Conservation (phyloP, 129 eudicot genomes). For the Tagetes erecta region DNA sequence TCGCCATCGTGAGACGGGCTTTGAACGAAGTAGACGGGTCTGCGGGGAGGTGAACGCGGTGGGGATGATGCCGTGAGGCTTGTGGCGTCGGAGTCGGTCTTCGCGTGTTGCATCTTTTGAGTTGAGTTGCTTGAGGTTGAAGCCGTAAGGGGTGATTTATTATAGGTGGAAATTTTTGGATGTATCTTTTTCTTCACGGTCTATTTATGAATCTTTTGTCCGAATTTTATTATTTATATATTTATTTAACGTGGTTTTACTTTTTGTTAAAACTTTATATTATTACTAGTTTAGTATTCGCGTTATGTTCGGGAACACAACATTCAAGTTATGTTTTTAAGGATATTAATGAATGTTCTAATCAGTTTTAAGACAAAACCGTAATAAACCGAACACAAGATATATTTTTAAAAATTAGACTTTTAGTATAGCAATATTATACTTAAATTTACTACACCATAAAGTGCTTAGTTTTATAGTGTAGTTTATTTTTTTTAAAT, state of each 20-base stretch:
- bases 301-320: too few species aligned
- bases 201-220: not conserved
- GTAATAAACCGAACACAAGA: too few species aligned
- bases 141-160: conserved; percentile 8
- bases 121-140: not conserved
- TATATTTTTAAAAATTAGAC: too few species aligned
- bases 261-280: not conserved
- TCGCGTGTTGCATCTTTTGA: conserved; percentile 48
- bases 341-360: too few species aligned
- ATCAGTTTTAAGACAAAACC: too few species aligned
- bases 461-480: too few species aligned
- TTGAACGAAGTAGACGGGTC: conserved; percentile 94
- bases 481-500: too few species aligned
- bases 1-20: conserved; percentile 91
- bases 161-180: not conserved
- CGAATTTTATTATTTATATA: too few species aligned
- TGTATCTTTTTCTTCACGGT: not conserved
- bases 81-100: conserved; percentile 95
- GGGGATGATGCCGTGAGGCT: conserved; percentile 90
- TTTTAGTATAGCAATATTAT: too few species aligned
- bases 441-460: too few species aligned
- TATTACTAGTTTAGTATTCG: not conserved
- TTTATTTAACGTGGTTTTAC: not conserved
- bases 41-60: conserved; percentile 61
- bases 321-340: too few species aligned